Conservation (phyloP, 1,284 basidiomycete genomes). For the Anthracocystis panici-leucophaei region DNA sequence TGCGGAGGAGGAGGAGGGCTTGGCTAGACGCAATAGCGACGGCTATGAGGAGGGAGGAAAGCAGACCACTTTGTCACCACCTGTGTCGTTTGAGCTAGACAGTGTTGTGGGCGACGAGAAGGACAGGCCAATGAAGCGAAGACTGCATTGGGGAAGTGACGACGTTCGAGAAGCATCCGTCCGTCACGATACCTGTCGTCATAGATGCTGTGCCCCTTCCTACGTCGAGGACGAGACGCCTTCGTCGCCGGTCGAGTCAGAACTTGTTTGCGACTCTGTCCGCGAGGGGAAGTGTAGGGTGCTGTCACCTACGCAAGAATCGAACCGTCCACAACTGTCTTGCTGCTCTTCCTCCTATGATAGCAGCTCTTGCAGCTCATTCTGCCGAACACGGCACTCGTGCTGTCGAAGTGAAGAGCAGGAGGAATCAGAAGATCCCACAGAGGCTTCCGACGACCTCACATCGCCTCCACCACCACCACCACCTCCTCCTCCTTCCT, state of each 20-base stretch:
- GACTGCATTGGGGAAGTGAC: conserved; percentile 58
- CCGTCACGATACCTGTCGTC: conserved; percentile 14
- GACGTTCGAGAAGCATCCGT: conserved; percentile 29
- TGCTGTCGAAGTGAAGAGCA: conserved; percentile 37
- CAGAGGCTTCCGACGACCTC: conserved; percentile 27
- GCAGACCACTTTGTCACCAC: conserved; percentile 6
- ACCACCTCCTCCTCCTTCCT: neutral
- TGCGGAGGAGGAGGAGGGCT: neutral
- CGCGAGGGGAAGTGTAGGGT: neutral
- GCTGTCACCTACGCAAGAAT: neutral
- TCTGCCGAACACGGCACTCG: conserved; percentile 28
- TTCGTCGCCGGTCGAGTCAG: neutral
- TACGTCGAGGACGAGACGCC: neutral
- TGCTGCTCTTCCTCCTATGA: conserved; percentile 9
- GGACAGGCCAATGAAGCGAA: conserved; percentile 22
- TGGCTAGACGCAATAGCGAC: neutral
- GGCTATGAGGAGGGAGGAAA: neutral
- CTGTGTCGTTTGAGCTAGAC: conserved; percentile 8
- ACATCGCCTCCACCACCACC: conserved; percentile 23
- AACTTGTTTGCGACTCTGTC: neutral
- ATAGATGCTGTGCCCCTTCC: neutral
- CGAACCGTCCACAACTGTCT: neutral
- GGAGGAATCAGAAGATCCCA: conserved; percentile 14
- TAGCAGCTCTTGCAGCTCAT: conserved; percentile 10
- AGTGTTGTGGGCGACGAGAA: neutral